These are phyloP conservation scores for Eleusine coracana DNA, from an alignment of 176 grass and related monocot genomes.

Conservation along the genomic window DNA sequence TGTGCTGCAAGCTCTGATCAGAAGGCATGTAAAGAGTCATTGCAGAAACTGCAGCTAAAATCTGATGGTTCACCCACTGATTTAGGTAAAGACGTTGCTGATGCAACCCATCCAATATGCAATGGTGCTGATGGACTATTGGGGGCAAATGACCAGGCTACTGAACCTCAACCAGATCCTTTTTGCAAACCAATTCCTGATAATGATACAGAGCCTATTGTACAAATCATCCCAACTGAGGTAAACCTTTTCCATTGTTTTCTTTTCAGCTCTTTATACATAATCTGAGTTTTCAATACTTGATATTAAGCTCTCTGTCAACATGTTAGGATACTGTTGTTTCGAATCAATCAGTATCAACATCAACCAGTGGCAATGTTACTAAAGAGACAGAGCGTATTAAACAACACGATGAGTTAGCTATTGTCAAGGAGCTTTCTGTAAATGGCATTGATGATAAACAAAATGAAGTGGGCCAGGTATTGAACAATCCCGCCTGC, in stretches of 20 bases:
- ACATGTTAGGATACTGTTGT: slow-evolving; percentile 38
- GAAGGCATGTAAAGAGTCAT: slow-evolving; percentile 33
- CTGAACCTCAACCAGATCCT: neutral
- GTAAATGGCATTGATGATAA: neutral
- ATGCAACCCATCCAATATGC: neutral
- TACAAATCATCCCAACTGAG: slow-evolving; percentile 27
- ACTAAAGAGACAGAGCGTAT: slow-evolving; percentile 31
- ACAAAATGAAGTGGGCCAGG: slow-evolving; percentile 32
- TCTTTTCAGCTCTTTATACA: neutral
- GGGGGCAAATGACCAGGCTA: neutral
- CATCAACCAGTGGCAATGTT: slow-evolving; percentile 11
- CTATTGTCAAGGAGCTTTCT: neutral
- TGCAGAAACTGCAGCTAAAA: slow-evolving; percentile 27
- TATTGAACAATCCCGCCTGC: neutral
- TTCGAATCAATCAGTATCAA: neutral
- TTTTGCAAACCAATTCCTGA: slow-evolving; percentile 9
- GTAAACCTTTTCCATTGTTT: slow-evolving; percentile 30
- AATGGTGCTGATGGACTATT: slow-evolving; percentile 7
- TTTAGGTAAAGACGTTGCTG: slow-evolving; percentile 20
- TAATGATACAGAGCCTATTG: slow-evolving; percentile 1
- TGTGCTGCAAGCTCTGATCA: slow-evolving; percentile 21
- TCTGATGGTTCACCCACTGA: slow-evolving; percentile 22
- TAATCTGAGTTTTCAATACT: neutral
- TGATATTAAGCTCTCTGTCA: slow-evolving; percentile 20
- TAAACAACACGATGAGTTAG: slow-evolving; percentile 25